Evolutionary conservation across 2,329 filamentous ascomycete species (phyloP).

Genomic region (Xylariaceae sp.): DNA sequence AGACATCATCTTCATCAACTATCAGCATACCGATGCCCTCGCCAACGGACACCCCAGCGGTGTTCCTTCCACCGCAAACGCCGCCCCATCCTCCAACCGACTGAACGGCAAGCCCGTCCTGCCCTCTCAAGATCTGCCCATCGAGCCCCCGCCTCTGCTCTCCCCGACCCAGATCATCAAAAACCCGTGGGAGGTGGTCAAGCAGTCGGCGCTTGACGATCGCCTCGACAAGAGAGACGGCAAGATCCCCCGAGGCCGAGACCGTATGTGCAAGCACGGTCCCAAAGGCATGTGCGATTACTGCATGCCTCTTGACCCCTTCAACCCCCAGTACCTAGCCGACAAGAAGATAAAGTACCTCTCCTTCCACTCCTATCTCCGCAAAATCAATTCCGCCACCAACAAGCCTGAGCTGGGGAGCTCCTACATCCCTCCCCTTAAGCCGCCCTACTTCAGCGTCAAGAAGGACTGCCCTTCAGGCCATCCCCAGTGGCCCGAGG

Average conservation of each 20-base stretch:
- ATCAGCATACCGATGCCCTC: conserved; percentile 54
- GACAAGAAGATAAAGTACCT: conserved; percentile 99
- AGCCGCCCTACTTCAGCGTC: conserved; percentile 89
- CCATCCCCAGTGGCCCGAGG: conserved; percentile 89
- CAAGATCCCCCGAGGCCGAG: conserved; percentile 43
- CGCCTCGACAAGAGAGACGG: conserved; percentile 82
- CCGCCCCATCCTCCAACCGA: conserved; percentile 51
- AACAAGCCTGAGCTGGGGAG: conserved; percentile 93
- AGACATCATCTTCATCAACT: conserved; percentile 85
- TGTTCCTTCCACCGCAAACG: conserved; percentile 31
- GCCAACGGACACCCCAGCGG: conserved; percentile 41
- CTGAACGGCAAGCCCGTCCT: conserved; percentile 77
- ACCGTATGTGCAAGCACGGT: conserved; percentile 81
- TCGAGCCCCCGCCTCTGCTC: conserved; percentile 56
- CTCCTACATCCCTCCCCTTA: conserved; percentile 93
- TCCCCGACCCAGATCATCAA: conserved; percentile 64
- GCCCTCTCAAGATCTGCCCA: conserved; percentile 64
- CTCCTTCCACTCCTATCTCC: conserved; percentile 90
- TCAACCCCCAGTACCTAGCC: conserved; percentile 79
- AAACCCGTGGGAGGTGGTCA: conserved; percentile 90
- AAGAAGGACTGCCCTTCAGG: conserved; percentile 86
- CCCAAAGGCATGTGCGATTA: conserved; percentile 99
- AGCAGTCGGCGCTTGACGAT: conserved; percentile 85
- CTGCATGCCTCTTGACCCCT: conserved; percentile 95
- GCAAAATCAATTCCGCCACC: conserved; percentile 92